Base-by-base conservation (phyloP, 2,329 filamentous ascomycete genomes). In the Apiospora sp. region DNA sequence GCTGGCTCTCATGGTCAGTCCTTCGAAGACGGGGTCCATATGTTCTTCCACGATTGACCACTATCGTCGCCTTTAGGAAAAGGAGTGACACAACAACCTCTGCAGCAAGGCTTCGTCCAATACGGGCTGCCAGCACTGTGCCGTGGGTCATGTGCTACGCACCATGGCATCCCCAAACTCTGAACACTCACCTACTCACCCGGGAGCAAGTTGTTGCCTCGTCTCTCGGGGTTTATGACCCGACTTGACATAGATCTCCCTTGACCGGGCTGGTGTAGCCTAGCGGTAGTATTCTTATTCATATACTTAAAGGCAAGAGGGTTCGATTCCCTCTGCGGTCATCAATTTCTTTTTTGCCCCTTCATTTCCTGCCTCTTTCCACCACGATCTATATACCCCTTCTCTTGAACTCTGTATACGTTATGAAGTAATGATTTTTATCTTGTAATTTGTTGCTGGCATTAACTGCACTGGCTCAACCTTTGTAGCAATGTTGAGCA, bases 361-460 rank as follows among this genome's bases (percentile, higher is more conserved):
- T 19, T 46, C n/a, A n/a, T 46, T 46, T 46, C 6, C 37, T 37
- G 10, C 19, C n/a, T 48, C 22, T 19, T 22, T 48, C 5, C 16
- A 5, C 4, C 16, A 22, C 44, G 2, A 7, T 7, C 6, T n/a
- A 7, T 22, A 22, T 48, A 19, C 44, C 16, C 19, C 16, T 7
- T 22, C 8, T 22, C 16, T 48, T 22, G 8, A 48, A 16, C 44
- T 1, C 44, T 48, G 44, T 22, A 5, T 22, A 48, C 19, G 2
- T 46, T 6, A 0, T 0, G 16, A 48, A 19, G 1, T 30, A 30
- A 4, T 1, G 5, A 7, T 22, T 1, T 19, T 48, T 19, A 1
- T 1, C 16, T 48, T 4, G 19, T 8, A 41, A 1, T 41, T 2
- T 10, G 37, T 10, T 41, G 8, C 37, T 41, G 10, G 37, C 37